These are phyloP conservation scores for Fusarium xylarioides DNA, from an alignment of 2,329 filamentous ascomycete genomes.

Conservation along the genomic window DNA sequence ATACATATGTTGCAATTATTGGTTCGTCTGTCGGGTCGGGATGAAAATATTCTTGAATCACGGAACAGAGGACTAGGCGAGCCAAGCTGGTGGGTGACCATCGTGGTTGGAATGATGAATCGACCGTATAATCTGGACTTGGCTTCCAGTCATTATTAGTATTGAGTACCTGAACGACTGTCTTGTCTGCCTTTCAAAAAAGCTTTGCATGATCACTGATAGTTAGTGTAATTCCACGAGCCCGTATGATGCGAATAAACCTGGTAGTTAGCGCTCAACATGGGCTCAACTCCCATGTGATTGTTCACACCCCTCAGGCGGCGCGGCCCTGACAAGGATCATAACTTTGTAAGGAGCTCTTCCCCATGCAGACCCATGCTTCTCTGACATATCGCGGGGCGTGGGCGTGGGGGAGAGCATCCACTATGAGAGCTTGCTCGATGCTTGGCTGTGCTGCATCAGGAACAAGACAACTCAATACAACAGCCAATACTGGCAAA, in stretches of 20 bases:
- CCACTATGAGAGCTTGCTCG: constrained; percentile 1
- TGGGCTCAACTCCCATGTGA: constrained; percentile 8
- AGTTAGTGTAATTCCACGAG: neutral
- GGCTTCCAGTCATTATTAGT: neutral
- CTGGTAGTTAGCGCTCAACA: constrained; percentile 14
- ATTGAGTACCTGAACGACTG: neutral
- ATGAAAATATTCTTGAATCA: neutral
- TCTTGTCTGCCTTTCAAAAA: neutral
- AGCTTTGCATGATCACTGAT: constrained; percentile 4
- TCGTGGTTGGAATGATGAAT: neutral
- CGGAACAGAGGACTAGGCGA: neutral
- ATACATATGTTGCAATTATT: neutral
- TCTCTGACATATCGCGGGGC: constrained; percentile 32
- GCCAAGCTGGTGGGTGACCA: neutral
- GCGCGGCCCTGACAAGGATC: constrained; percentile 17
- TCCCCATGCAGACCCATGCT: constrained; percentile 31
- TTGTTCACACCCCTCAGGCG: constrained; percentile 21
- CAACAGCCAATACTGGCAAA: neutral
- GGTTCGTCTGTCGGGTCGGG: constrained; percentile 10
- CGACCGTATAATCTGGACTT: neutral
- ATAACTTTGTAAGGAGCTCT: constrained; percentile 12
- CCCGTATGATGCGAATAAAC: constrained; percentile 4
- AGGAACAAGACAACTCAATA: neutral
- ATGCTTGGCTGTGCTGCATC: constrained; percentile 5
- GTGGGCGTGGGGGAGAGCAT: constrained; percentile 28